phyloP scores from a whole-genome alignment of 805 yeast species.

The Cyberlindnera euphorbiae region DNA sequence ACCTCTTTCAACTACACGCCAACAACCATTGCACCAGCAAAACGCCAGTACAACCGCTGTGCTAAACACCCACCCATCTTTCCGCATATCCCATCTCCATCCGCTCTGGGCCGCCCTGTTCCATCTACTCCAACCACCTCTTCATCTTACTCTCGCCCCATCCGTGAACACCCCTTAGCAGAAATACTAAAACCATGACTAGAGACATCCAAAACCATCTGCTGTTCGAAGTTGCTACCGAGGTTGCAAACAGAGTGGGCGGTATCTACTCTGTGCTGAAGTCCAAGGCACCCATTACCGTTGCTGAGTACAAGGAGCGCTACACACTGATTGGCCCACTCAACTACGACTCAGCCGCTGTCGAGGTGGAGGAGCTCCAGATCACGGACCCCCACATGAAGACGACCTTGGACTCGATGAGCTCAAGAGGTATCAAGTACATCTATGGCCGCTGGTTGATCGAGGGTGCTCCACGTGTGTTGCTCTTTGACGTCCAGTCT shows the following conservation, averaged over 20 bases:
- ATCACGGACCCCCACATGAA: slow-evolving; percentile 51
- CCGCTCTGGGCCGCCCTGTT: too few relatives aligned
- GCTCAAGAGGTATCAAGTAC: slow-evolving; percentile 72
- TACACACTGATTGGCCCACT: slow-evolving; percentile 86
- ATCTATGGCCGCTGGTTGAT: slow-evolving; percentile 94
- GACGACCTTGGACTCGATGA: slow-evolving; percentile 72
- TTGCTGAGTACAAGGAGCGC: slow-evolving; percentile 84
- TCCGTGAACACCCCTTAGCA: too few relatives aligned
- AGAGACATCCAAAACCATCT: slow-evolving; percentile 86
- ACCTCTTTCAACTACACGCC: too few relatives aligned
- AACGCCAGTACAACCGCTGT: too few relatives aligned
- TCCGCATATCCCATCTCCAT: too few relatives aligned
- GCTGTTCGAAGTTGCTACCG: slow-evolving; percentile 92
- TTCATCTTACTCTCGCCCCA: too few relatives aligned
- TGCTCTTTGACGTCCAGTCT: slow-evolving; percentile 80
- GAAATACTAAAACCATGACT: too few relatives aligned
- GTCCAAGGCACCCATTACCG: slow-evolving; percentile 95
- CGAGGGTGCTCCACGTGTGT: slow-evolving; percentile 94
- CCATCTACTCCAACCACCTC: too few relatives aligned
- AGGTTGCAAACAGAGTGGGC: slow-evolving; percentile 96
- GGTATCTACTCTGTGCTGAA: slow-evolving; percentile 96
- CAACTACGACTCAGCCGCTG: slow-evolving; percentile 65
- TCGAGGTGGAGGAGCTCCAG: slow-evolving; percentile 75
- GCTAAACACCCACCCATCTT: too few relatives aligned
- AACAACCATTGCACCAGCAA: too few relatives aligned